phyloP scores from a whole-genome alignment of 805 yeast genomes.

The Yarrowia deformans region DNA sequence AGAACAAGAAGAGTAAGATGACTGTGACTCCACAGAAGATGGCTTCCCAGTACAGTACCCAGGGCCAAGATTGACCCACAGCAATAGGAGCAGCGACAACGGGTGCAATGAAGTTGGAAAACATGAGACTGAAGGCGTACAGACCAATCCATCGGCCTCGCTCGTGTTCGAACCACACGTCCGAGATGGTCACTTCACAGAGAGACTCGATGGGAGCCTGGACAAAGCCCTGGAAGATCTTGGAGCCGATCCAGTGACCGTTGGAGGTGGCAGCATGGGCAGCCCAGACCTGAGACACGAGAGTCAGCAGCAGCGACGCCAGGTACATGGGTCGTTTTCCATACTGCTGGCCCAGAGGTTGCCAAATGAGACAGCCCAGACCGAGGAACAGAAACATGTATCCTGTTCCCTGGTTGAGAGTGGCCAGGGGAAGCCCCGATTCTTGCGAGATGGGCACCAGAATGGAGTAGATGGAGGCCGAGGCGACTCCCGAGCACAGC shows the following conservation, averaged over 20 bases:
- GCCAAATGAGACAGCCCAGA: conserved; percentile 59
- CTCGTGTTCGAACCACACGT: conserved; percentile 79
- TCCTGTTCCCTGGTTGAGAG: conserved; percentile 60
- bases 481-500: conserved; percentile 56
- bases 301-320: conserved; percentile 53
- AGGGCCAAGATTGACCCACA: conserved; percentile 38
- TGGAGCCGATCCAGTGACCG: conserved; percentile 54
- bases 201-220: conserved; percentile 81
- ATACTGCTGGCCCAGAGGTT: conserved; percentile 59
- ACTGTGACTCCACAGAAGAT: conserved; percentile 37
- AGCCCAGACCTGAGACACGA: conserved; percentile 54
- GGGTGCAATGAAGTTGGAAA: conserved; percentile 24
- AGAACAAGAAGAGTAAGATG: conserved; percentile 8
- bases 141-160: conserved; percentile 74
- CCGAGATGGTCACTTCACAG: conserved; percentile 68
- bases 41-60: conserved; percentile 39
- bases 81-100: conserved; percentile 28
- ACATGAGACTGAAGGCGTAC: conserved; percentile 68
- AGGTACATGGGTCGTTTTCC: conserved; percentile 59
- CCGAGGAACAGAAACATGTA: conserved; percentile 61
- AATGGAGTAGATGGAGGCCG: conserved; percentile 59
- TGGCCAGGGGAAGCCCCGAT: conserved; percentile 51
- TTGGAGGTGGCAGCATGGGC: conserved; percentile 51
- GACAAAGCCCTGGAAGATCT: conserved; percentile 58
- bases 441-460: conserved; percentile 52